Percentiles rank a stretch among this genome's conserved stretches.
These are phyloP conservation scores for Dendrothele bispora DNA, from an alignment of 768 basidiomycete species.

Conservation along the genomic window DNA sequence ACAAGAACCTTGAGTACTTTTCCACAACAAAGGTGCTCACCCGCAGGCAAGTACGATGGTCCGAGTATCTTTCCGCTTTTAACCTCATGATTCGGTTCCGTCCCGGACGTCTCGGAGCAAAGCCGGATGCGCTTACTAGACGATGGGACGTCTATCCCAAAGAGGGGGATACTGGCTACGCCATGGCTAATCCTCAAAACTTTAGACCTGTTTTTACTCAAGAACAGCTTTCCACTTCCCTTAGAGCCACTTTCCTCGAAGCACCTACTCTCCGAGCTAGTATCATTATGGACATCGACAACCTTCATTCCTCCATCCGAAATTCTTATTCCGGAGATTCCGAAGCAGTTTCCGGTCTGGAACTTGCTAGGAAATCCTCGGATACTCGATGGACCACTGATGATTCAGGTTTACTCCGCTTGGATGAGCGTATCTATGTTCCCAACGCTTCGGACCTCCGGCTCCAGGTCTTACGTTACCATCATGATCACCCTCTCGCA, in stretches of 20 bases:
- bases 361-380: not conserved
- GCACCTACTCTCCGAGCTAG: constrained; percentile 14
- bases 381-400: constrained; percentile 3
- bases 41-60: constrained; percentile 20
- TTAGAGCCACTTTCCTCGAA: constrained; percentile 15
- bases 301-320: constrained; percentile 16
- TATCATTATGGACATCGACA: constrained; percentile 16
- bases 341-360: not conserved
- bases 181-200: constrained; percentile 21
- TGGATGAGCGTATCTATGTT: constrained; percentile 4
- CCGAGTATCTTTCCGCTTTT: too few species aligned
- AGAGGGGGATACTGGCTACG: constrained; percentile 24
- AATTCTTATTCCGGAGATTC: constrained; percentile 1
- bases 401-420: not conserved
- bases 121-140: constrained; percentile 25
- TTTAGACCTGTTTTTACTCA: constrained; percentile 20
- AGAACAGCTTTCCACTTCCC: constrained; percentile 17
- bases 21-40: too few species aligned
- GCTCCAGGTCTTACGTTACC: constrained; percentile 17
- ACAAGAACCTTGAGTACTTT: constrained; percentile 10
- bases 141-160: constrained; percentile 25
- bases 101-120: constrained; percentile 15
- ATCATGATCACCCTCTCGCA: constrained; percentile 23
- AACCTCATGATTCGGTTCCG: too few species aligned
- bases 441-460: constrained; percentile 17